Conservation (phyloP, 768 basidiomycete genomes). For the Auricularia heimuer region DNA sequence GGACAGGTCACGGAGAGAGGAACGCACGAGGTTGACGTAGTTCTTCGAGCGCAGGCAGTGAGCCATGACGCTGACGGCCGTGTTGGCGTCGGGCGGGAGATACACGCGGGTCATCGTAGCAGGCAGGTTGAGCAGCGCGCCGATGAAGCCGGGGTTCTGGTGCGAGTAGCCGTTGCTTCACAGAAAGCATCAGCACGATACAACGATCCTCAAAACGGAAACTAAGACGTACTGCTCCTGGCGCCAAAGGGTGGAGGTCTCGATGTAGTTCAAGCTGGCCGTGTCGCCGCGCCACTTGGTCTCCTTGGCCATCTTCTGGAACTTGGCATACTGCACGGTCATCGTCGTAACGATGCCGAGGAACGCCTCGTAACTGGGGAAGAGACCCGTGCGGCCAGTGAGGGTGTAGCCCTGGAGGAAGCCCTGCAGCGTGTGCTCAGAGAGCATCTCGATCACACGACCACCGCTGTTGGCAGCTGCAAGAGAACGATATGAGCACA, state of each 20-base stretch:
- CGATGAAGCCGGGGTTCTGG: conserved; percentile 80
- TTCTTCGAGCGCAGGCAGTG: conserved; percentile 80
- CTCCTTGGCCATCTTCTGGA: conserved; percentile 69
- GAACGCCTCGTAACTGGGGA: conserved; percentile 90
- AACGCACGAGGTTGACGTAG: conserved; percentile 53
- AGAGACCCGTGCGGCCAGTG: conserved; percentile 74
- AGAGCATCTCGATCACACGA: conserved; percentile 80
- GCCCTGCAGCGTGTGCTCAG: conserved; percentile 81
- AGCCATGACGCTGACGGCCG: conserved; percentile 30
- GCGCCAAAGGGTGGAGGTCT: conserved; percentile 79
- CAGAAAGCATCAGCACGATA: not conserved
- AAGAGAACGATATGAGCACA: not conserved
- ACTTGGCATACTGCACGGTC: conserved; percentile 86
- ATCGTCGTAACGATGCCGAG: conserved; percentile 83
- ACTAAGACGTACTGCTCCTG: conserved; percentile 41
- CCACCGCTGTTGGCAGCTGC: conserved; percentile 48
- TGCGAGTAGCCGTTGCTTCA: conserved; percentile 73
- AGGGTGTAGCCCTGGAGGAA: conserved; percentile 91
- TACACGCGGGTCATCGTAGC: conserved; percentile 63
- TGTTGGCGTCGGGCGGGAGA: conserved; percentile 81
- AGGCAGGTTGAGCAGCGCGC: conserved; percentile 75
- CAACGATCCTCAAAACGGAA: not conserved
- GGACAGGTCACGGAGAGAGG: not conserved
- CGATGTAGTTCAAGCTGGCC: conserved; percentile 75
- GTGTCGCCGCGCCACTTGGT: conserved; percentile 63